These are phyloP conservation scores for Phytophthora aleatoria DNA, from an alignment of 352 stramenopile species.

Conservation along the genomic window DNA sequence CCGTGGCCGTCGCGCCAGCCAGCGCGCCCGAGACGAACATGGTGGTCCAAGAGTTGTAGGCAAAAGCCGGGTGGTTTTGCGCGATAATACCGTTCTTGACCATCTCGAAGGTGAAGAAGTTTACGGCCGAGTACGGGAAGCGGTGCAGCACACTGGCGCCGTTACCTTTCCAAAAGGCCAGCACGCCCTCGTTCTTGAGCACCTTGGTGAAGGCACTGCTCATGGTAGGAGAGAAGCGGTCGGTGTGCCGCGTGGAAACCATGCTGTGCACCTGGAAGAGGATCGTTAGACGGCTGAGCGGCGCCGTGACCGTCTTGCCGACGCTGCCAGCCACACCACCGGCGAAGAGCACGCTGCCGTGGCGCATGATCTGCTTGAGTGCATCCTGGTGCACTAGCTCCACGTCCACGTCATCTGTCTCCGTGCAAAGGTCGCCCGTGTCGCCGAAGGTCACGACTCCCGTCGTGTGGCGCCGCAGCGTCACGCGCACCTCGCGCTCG, in stretches of 20 bases:
- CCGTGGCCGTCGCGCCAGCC: conserved; percentile 72
- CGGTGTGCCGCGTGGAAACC: conserved; percentile 89
- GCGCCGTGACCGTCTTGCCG: conserved; percentile 95
- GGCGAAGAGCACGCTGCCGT: conserved; percentile 81
- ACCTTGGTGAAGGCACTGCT: conserved; percentile 89
- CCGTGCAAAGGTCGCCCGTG: conserved; percentile 71
- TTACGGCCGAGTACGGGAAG: conserved; percentile 97
- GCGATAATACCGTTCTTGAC: conserved; percentile 80
- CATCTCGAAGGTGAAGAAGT: conserved; percentile 97
- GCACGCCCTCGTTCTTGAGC: conserved; percentile 91
- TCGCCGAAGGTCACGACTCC: conserved; percentile 84
- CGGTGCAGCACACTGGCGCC: conserved; percentile 95
- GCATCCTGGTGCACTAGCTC: conserved; percentile 70
- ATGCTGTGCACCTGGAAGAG: conserved; percentile 97
- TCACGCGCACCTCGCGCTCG: conserved; percentile 47
- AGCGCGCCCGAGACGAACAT: conserved; percentile 79
- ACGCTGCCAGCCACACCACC: conserved; percentile 95
- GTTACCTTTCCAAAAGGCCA: conserved; percentile 96
- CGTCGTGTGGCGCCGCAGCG: conserved; percentile 77
- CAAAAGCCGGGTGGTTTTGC: conserved; percentile 67
- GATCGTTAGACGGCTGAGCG: conserved; percentile 95
- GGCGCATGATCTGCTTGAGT: conserved; percentile 73
- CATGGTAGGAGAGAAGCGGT: conserved; percentile 80
- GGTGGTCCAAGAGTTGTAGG: conserved; percentile 73
- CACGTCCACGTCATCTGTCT: conserved; percentile 84